Base-by-base conservation (phyloP, 1,139 yeast species). In the Kluyveromyces sp. region DNA sequence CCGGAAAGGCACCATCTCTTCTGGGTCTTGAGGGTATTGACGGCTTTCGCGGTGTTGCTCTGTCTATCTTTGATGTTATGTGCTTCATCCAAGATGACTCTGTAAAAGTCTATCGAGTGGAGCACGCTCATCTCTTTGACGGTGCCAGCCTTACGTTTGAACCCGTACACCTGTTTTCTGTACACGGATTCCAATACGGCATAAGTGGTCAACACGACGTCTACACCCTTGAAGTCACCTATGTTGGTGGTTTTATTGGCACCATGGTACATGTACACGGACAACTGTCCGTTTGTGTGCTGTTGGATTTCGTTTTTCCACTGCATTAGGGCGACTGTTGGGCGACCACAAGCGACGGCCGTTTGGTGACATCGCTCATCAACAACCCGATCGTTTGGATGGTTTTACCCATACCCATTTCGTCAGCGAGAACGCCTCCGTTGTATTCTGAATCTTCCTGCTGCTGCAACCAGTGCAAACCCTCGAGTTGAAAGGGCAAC, bases 361-460 rank as follows among this genome's bases (percentile, higher is more conserved):
- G 70, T 55, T 80, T 80, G 0, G 71, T 58, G 31, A 50, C 26
- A 63, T 90, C 96, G 45, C 75, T 65, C 80, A 89, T 78, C 61
- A 92, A 78, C 46, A 92, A 68, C 0, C 95, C 92, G 51, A 92
- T 90, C 29, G 96, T 88, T 66, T 92, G 98, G 44, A 92, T 89
- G 1, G 98, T 92, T 61, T 92, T 92, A 55, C 98, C 98, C 97
- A 92, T 90, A 42, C 98, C 98, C 98, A 92, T 92, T 66, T 92
- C 99, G 68, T 92, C 99, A 2, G 98, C 98, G 43, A 92, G 70
- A n/a, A 92, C 82, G 3, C 98, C 98, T 27, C 98, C 97, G 21
- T 76, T 73, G 63, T 85, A 92, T 21, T 50, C 52, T 25, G 89
- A 76, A 33, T 79, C 79, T 63, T 92, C 98, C 66, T 92, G 97